Evolutionary conservation across 768 basidiomycete species (phyloP).

Genomic region (Mycena latifolia): DNA sequence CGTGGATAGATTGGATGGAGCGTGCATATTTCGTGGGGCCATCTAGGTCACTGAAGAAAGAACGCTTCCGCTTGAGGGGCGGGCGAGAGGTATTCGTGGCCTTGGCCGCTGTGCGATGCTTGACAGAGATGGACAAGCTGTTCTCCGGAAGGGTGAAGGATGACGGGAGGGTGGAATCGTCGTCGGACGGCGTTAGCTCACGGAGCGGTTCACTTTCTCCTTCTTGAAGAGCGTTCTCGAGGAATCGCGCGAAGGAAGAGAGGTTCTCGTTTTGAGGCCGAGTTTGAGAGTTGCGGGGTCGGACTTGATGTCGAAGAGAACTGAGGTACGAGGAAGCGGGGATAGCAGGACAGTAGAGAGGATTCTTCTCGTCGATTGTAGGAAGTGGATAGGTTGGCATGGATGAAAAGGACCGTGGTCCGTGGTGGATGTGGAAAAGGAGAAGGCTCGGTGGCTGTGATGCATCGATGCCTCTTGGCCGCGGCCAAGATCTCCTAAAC

Average conservation of each 20-base stretch:
- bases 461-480: too few relatives aligned
- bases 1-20: constrained; percentile 56
- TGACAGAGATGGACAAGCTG: constrained; percentile 22
- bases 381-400: constrained; percentile 41
- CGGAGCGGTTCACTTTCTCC: constrained; percentile 21
- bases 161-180: constrained; percentile 11
- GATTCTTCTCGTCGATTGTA: constrained; percentile 63
- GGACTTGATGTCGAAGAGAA: constrained; percentile 51
- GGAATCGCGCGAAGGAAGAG: constrained; percentile 47
- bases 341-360: constrained; percentile 67
- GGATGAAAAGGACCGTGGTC: neutral
- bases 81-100: constrained; percentile 21
- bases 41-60: constrained; percentile 55
- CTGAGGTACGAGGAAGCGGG: constrained; percentile 61
- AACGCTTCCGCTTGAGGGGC: constrained; percentile 46
- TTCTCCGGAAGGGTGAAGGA: neutral
- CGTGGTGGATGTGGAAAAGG: too few relatives aligned
- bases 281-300: constrained; percentile 34
- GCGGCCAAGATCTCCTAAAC: too few relatives aligned
- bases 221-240: constrained; percentile 45
- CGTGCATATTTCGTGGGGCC: constrained; percentile 57
- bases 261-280: constrained; percentile 38
- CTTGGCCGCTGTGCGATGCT: constrained; percentile 25
- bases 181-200: constrained; percentile 12
- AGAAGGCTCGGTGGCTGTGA: too few relatives aligned